Evolutionary conservation across 169 alveolate species (phyloP).

Genomic region (Eimeria falciformis): DNA sequence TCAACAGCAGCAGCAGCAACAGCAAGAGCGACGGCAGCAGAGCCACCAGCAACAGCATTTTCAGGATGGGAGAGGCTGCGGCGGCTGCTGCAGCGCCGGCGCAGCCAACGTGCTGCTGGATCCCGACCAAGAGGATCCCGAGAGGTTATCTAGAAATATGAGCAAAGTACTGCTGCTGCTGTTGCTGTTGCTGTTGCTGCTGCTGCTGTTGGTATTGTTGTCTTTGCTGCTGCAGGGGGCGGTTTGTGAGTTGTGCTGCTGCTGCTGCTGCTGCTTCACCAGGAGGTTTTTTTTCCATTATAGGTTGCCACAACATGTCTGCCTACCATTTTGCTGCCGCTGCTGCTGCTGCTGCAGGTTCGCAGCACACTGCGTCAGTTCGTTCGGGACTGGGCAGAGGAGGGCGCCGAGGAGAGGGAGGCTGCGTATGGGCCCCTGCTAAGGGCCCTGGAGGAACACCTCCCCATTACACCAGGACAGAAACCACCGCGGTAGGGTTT

Average conservation of each 20-base stretch:
- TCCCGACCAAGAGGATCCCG: conserved; percentile 34
- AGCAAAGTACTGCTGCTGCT: conserved; percentile 38
- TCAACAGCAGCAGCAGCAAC: conserved; percentile 9
- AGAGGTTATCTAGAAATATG: conserved; percentile 42
- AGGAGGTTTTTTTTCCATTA: background rate
- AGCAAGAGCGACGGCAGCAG: background rate
- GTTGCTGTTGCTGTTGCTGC: background rate
- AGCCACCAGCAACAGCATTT: conserved; percentile 26
- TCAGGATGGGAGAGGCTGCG: background rate
- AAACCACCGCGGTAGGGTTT: conserved; percentile 40
- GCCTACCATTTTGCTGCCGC: background rate
- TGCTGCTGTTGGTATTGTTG: background rate
- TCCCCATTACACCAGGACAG: conserved; percentile 78
- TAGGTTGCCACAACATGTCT: background rate
- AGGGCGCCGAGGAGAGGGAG: conserved; percentile 96
- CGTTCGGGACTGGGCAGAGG: conserved; percentile 96
- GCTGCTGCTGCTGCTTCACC: background rate
- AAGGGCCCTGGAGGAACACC: conserved; percentile 90
- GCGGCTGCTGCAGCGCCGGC: background rate
- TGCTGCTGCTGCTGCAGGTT: conserved; percentile 81
- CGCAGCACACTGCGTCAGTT: conserved; percentile 96
- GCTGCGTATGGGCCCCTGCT: conserved; percentile 94
- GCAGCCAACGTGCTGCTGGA: conserved; percentile 31
- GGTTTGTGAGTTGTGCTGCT: too few species aligned
- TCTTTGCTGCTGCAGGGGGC: background rate